Base-by-base conservation (phyloP, 2,329 filamentous ascomycete genomes). In the Sphaceloma murrayae region DNA sequence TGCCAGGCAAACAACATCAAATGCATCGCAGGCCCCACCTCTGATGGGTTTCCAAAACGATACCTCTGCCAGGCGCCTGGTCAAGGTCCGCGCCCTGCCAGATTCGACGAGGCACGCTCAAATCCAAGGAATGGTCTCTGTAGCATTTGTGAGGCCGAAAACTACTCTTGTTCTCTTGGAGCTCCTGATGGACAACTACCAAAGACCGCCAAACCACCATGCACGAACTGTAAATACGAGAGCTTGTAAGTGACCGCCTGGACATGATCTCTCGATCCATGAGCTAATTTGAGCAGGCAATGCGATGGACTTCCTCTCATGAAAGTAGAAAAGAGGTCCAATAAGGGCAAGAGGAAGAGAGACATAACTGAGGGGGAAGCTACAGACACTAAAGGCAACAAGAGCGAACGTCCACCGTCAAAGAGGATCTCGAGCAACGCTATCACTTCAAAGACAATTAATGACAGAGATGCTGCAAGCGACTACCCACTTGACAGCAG, bases 11-110 rank as follows among this genome's bases (percentile, higher is more conserved):
- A 43, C 14, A 55, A 53, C 2, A 49, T 52, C n/a, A 48, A 49
- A 2, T 67, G 64, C 47, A 40, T 63, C 9, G 64, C 64, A 8
- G 64, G 63, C 3, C 64, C 64, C 4, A 52, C 50, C 2, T 51
- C 53, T 34, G 52, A 55, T 3, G 46, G 43, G 22, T 51, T 52
- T 32, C 51, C 50, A 18, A 46, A 42, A 1, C 29, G 43, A 26
- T 46, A 26, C 5, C 46, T 27, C 13, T 27, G 27, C 24, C 43
- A 48, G 10, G 47, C 45, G 26, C 51, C 32, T 33, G 52, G 48
- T 26, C 48, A 47, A 33, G n/a, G 34, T 40, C 18, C 34, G 31
- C 29, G 39, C 14, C 13, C 22, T 6, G 7, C 27, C 24, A 3
- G n/a, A 21, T 40, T 16, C 21, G 5, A 19, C 7, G 13, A 43